phyloP scores from a whole-genome alignment of 305 asterid genomes.

The Fraxinus sp. region DNA sequence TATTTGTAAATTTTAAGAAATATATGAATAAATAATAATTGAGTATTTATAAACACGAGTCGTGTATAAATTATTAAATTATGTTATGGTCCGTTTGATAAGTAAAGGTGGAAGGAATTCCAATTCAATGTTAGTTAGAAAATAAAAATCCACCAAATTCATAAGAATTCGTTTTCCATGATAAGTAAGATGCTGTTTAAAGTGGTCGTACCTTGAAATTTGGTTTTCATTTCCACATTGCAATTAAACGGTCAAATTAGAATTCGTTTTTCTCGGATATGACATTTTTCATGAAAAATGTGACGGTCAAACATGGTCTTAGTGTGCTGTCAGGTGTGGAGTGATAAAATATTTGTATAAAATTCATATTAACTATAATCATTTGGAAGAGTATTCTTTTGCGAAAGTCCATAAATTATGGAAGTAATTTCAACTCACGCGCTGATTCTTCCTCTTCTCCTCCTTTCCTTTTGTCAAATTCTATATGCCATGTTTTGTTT shows the following conservation, averaged over 20 bases:
- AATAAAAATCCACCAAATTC: too few species aligned
- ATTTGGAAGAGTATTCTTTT: not conserved
- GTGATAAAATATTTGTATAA: not conserved
- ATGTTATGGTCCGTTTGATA: too few species aligned
- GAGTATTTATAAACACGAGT: not conserved
- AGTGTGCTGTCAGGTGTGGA: slow-evolving; percentile 12
- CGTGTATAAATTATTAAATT: not conserved
- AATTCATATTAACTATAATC: not conserved
- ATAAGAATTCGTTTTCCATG: too few species aligned
- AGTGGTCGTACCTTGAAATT: too few species aligned
- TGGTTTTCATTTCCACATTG: too few species aligned
- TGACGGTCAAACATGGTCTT: too few species aligned
- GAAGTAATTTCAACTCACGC: not conserved
- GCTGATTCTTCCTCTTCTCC: not conserved
- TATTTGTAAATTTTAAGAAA: not conserved
- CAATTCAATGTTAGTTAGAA: too few species aligned
- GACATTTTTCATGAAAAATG: too few species aligned
- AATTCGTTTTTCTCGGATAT: too few species aligned
- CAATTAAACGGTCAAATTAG: too few species aligned
- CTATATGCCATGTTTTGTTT: not conserved
- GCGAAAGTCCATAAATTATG: not conserved
- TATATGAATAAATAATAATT: not conserved
- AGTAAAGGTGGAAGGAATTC: not conserved
- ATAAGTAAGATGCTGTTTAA: too few species aligned
- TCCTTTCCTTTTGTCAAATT: not conserved